Evolutionary conservation across 2,329 filamentous ascomycete species (phyloP), one percentile per base, ranked within the genome.

Genomic region (Aaosphaeria arxii): DNA sequence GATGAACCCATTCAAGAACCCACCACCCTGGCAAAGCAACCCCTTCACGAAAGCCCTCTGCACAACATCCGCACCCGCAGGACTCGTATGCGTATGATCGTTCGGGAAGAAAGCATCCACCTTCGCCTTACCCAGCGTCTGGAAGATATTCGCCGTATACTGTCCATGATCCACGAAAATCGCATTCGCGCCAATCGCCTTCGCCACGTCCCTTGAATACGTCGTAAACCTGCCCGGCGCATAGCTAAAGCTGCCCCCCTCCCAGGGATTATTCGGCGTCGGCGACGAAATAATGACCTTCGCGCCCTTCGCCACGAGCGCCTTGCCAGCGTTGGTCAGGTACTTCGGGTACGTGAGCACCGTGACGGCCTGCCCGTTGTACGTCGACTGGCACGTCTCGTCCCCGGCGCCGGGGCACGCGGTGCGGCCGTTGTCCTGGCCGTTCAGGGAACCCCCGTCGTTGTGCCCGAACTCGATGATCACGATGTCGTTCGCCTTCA

Each of bases 401-500:
- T 62, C 61, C 11, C 80, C 81, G 0, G 74, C 69, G 3, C 82
- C 82, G 2, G 71, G 62, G 49, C 85, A 88, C 55, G 81, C 83
- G 1, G 78, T 80, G 11, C 84, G 77, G 1, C 80, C 80, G 56
- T 87, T 86, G 64, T 88, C 85, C 1, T 61, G 67, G 1, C 64
- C 66, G 2, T 63, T 69, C 2, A 83, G 70, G 0, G 77, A 77
- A 1, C 84, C 83, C 24, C 84, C 85, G 55, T 88, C 86, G 57
- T 89, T 89, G 72, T 88, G 85, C 0, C 86, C 85, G 58, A 88
- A 87, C 58, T 88, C 85, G 45, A 88, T 86, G 45, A 88, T 74
- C 1, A 87, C 84, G 66, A 81, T 84, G 66, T 88, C 85, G 31
- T 82, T 83, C 1, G 73, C 47, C 59, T 78, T 55, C 28, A 87